Conservation (phyloP, 106 monocot species). For the Platanthera guangdongensis region DNA sequence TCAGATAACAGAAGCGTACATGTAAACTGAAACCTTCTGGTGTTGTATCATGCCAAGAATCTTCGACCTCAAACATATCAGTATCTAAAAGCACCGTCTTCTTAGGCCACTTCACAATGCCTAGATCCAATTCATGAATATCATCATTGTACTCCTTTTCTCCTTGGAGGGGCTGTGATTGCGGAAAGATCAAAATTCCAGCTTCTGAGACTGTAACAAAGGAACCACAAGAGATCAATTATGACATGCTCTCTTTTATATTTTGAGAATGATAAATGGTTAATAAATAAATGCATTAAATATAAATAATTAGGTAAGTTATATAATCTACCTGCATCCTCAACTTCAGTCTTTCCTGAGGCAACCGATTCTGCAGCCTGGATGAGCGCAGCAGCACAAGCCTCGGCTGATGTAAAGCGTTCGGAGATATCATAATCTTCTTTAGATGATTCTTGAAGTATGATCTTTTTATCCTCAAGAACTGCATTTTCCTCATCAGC, state of each 20-base stretch:
- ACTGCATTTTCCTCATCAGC: constrained; percentile 36
- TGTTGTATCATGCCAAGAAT: constrained; percentile 90
- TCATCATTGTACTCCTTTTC: constrained; percentile 28
- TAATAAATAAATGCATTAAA: not conserved
- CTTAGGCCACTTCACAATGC: constrained; percentile 74
- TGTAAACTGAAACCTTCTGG: constrained; percentile 79
- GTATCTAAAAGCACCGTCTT: constrained; percentile 90
- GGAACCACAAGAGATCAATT: not conserved
- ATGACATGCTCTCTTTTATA: not conserved
- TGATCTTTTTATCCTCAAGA: constrained; percentile 18
- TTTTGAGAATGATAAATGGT: not conserved
- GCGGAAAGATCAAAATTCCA: constrained; percentile 69
- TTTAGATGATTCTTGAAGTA: constrained; percentile 10
- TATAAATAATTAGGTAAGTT: not conserved
- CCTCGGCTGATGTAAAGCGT: constrained; percentile 70
- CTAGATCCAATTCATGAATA: constrained; percentile 32
- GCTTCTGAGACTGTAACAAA: constrained; percentile 46
- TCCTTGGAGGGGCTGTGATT: constrained; percentile 10
- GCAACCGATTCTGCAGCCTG: constrained; percentile 53
- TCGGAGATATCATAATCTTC: constrained; percentile 30
- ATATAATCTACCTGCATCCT: constrained; percentile 52
- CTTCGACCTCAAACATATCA: constrained; percentile 76
- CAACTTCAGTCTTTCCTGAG: constrained; percentile 48
- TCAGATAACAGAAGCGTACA: constrained; percentile 21
- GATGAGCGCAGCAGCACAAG: constrained; percentile 58